Conservation (phyloP, 352 stramenopile species). For the Phytopythium kandeliae region DNA sequence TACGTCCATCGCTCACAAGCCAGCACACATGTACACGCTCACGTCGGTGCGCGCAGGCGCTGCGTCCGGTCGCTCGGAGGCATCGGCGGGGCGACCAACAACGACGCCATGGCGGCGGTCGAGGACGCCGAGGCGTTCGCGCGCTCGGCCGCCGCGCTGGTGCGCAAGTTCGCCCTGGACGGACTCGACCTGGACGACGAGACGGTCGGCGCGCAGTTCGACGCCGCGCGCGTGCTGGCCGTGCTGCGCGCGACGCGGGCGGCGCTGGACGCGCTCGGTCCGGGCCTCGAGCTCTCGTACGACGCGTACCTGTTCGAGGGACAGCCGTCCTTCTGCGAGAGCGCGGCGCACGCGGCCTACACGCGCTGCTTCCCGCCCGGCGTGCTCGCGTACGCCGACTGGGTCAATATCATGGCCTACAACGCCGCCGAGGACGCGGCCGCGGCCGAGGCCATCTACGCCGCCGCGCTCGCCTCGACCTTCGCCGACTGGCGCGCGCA, state of each 20-base stretch:
- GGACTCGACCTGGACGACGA: constrained; percentile 76
- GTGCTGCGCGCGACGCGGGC: constrained; percentile 43
- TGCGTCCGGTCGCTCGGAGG: constrained; percentile 57
- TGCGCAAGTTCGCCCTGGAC: constrained; percentile 63
- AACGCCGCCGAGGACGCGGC: constrained; percentile 49
- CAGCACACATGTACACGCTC: no score
- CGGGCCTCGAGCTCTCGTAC: constrained; percentile 52
- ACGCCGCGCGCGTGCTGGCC: constrained; percentile 33
- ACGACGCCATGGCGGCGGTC: constrained; percentile 45
- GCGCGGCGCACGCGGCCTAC: constrained; percentile 28
- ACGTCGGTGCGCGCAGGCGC: constrained; percentile 21
- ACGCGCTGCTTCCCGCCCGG: constrained; percentile 52
- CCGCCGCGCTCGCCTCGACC: constrained; percentile 38
- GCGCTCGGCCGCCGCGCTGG: constrained; percentile 32
- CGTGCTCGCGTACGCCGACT: constrained; percentile 54
- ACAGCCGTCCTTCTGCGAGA: constrained; percentile 49
- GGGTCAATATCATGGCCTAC: constrained; percentile 85
- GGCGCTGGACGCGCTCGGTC: constrained; percentile 23
- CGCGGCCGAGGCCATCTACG: constrained; percentile 43
- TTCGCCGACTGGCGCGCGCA: constrained; percentile 48
- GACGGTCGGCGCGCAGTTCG: constrained; percentile 53
- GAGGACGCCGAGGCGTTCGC: constrained; percentile 42
- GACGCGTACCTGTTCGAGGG: constrained; percentile 68
- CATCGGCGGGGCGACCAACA: constrained; percentile 72
- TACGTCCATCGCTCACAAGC: no score